phyloP scores from a whole-genome alignment of 306 rosid species.

The Dalbergia cultrata region DNA sequence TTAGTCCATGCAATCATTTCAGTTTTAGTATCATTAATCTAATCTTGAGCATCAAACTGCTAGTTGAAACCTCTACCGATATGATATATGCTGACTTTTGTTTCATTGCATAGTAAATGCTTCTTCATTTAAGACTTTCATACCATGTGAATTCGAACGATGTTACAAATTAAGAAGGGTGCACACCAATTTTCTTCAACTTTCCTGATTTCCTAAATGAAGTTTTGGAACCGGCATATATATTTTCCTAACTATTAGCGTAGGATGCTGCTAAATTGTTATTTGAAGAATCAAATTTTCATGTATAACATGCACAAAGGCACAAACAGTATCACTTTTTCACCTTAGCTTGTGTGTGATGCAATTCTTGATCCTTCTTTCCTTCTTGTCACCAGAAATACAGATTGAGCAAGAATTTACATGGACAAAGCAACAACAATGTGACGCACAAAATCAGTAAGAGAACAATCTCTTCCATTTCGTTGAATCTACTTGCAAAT shows the following conservation, averaged over 20 bases:
- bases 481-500: conserved; percentile 28
- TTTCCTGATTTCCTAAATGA: conserved; percentile 13
- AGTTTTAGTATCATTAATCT: background rate
- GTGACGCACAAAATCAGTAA: conserved; percentile 76
- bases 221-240: conserved; percentile 2
- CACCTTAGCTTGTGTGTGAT: conserved; percentile 40
- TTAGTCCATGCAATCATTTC: conserved; percentile 18
- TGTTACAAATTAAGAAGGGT: background rate
- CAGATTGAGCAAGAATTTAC: conserved; percentile 93
- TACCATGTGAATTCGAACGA: conserved; percentile 12
- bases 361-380: conserved; percentile 45
- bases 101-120: background rate
- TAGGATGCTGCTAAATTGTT: background rate
- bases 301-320: conserved; percentile 5
- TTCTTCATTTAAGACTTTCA: background rate
- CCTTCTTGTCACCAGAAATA: conserved; percentile 71
- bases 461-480: conserved; percentile 34
- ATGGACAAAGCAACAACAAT: conserved; percentile 72
- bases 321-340: background rate
- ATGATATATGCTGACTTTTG: background rate
- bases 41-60: background rate
- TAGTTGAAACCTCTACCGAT: background rate
- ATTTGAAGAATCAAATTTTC: conserved; percentile 19
- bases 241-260: background rate
- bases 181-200: conserved; percentile 1